A percentile compares a stretch with the other conserved stretches of the same genome.
Conservation (phyloP, 495 filamentous ascomycete genomes). For the Penicillium argentinense region DNA sequence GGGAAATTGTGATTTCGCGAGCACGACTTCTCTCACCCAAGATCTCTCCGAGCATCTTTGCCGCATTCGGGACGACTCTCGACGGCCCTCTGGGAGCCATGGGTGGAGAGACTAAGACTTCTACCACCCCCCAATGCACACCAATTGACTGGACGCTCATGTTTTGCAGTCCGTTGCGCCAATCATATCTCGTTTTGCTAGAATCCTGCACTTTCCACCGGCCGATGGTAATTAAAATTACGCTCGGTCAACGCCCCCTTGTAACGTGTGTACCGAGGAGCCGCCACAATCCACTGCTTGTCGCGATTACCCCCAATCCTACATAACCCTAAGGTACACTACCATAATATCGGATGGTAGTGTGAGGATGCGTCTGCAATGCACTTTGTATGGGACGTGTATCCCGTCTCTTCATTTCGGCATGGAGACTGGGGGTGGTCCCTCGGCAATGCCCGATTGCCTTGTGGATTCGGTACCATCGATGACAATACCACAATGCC, state of each 20-base stretch:
- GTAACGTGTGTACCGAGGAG: not conserved
- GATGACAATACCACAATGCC: not conserved
- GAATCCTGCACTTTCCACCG: no score
- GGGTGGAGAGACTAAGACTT: not conserved
- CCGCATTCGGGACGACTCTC: not conserved
- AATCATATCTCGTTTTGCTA: no score
- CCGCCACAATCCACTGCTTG: not conserved
- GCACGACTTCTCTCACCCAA: not conserved
- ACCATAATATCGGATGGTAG: no score
- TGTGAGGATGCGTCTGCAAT: not conserved
- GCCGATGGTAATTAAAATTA: not conserved
- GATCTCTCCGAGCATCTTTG: not conserved
- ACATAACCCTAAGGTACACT: no score
- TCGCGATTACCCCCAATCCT: not conserved
- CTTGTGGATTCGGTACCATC: not conserved
- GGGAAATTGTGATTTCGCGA: not conserved
- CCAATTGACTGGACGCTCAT: no score
- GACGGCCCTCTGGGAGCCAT: not conserved
- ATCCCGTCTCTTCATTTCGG: not conserved
- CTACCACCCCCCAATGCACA: no score
- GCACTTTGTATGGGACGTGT: not conserved
- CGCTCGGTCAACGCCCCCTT: no score
- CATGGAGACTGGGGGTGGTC: slow-evolving; percentile 3
- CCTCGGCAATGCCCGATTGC: not conserved
- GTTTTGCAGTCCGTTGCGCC: not conserved